Conservation (phyloP, 306 rosid genomes). For the Bauhinia variegata region DNA sequence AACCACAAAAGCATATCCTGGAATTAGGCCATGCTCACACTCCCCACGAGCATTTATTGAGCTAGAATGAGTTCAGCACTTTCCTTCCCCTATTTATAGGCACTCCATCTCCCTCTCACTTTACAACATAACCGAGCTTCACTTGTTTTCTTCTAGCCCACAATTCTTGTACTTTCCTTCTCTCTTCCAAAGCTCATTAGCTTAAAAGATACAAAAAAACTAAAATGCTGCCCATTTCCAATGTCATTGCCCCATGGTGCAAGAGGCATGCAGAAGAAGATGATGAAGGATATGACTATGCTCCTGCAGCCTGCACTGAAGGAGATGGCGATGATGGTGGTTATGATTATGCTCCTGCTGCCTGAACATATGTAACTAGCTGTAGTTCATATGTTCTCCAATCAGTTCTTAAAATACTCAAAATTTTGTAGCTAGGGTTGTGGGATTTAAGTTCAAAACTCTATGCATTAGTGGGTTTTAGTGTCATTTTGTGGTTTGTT, state of each 20-base stretch:
- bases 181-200: neutral
- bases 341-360: neutral
- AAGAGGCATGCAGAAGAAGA: neutral
- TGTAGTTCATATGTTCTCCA: neutral
- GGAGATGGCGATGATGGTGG: neutral
- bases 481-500: too few relatives aligned
- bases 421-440: too few relatives aligned
- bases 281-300: neutral
- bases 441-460: too few relatives aligned
- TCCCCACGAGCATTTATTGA: constrained; percentile 34
- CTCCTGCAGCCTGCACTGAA: neutral
- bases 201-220: neutral
- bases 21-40: constrained; percentile 18
- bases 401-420: too few relatives aligned
- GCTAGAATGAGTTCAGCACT: constrained; percentile 5
- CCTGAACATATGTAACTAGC: neutral
- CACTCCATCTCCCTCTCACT: neutral
- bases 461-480: too few relatives aligned
- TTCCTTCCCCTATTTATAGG: constrained; percentile 22
- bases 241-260: neutral
- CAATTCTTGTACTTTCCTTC: neutral
- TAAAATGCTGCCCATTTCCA: neutral
- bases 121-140: constrained; percentile 16
- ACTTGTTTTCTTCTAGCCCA: neutral
- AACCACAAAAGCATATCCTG: neutral